phyloP scores from a whole-genome alignment of 352 stramenopile species.

The Phytopythium vexans region DNA sequence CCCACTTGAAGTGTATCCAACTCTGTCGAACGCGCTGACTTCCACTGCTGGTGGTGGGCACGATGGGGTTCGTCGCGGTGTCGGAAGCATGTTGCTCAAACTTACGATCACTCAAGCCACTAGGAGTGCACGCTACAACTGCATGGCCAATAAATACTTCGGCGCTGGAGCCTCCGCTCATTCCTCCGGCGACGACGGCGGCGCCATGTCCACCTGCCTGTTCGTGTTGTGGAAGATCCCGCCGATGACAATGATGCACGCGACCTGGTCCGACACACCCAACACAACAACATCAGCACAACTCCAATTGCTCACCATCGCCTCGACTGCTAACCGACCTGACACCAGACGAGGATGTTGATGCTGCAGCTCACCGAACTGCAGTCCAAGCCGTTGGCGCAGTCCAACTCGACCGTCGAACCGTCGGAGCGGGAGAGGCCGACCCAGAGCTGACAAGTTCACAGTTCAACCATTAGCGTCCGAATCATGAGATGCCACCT shows the following conservation, averaged over 20 bases:
- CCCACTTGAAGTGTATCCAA: too few species aligned
- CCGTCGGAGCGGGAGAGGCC: slow-evolving; percentile 9
- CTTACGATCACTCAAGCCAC: too few species aligned
- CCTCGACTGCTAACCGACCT: slow-evolving; percentile 3
- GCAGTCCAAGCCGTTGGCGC: slow-evolving; percentile 20
- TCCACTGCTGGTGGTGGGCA: too few species aligned
- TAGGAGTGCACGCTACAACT: too few species aligned
- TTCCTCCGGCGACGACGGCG: neutral
- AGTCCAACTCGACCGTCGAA: slow-evolving; percentile 15
- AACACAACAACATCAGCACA: neutral
- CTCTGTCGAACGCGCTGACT: too few species aligned
- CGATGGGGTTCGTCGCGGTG: too few species aligned
- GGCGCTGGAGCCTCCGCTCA: too few species aligned
- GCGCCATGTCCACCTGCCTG: slow-evolving; percentile 16
- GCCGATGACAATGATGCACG: slow-evolving; percentile 30
- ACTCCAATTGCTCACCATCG: neutral
- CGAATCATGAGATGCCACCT: too few species aligned
- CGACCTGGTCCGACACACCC: slow-evolving; percentile 10
- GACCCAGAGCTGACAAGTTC: slow-evolving; percentile 16
- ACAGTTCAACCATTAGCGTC: neutral
- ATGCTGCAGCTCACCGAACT: slow-evolving; percentile 14
- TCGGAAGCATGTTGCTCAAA: too few species aligned
- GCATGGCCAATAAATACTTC: too few species aligned
- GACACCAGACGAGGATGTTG: slow-evolving; percentile 19
- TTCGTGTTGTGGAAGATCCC: slow-evolving; percentile 38